phyloP scores from a whole-genome alignment of 2,329 filamentous ascomycete genomes.

The Aspergillus sp. region DNA sequence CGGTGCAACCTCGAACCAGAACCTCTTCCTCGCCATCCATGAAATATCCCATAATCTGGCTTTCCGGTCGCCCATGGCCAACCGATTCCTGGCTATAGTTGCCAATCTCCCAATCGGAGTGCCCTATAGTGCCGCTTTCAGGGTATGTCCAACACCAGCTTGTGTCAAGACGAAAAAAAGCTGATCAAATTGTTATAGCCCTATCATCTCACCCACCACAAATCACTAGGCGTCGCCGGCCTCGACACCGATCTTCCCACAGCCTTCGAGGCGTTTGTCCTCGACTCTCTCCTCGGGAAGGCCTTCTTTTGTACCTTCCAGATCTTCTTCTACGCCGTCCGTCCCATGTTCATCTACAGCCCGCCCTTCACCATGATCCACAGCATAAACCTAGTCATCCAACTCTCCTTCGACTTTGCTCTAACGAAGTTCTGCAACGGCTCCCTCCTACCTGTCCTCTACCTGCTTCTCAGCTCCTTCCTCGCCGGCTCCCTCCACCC shows the following conservation, averaged over 20 bases:
- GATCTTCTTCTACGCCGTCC: conserved; percentile 96
- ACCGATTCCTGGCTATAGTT: conserved; percentile 84
- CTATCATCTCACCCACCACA: conserved; percentile 98
- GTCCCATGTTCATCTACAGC: conserved; percentile 91
- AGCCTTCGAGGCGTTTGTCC: conserved; percentile 82
- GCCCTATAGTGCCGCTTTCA: conserved; percentile 93
- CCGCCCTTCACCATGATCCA: conserved; percentile 86
- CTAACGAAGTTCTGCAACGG: conserved; percentile 62
- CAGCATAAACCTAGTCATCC: conserved; percentile 73
- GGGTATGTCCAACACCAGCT: conserved; percentile 54
- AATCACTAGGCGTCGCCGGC: conserved; percentile 93
- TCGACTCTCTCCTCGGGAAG: conserved; percentile 91
- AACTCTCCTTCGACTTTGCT: conserved; percentile 73
- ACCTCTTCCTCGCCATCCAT: conserved; percentile 96
- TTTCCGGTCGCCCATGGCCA: conserved; percentile 76
- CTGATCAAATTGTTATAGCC: conserved; percentile 53
- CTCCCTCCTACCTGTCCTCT: conserved; percentile 65
- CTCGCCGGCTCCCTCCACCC: conserved; percentile 92
- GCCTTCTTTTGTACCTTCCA: conserved; percentile 99
- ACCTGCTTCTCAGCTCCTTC: conserved; percentile 87
- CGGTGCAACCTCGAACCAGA: conserved; percentile 95
- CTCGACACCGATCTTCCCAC: conserved; percentile 96
- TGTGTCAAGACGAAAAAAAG: not conserved
- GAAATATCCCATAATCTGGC: conserved; percentile 98
- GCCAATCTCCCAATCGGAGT: conserved; percentile 95